Evolutionary conservation across 1,139 yeast species (phyloP), one percentile per base, ranked within the genome.

Genomic region (Pichia sp.): DNA sequence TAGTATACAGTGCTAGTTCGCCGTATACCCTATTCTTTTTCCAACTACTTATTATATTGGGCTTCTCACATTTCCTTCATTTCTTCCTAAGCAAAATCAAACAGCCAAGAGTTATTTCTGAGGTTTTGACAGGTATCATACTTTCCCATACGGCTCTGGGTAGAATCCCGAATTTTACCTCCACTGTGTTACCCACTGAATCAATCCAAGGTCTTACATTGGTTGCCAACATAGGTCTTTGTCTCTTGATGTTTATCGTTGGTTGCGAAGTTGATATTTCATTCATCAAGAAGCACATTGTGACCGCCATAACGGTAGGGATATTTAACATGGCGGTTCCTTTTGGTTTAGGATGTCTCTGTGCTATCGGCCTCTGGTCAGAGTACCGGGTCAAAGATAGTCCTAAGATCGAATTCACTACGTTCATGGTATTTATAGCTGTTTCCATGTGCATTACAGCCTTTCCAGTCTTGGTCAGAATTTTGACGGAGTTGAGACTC

Each of bases 371-470:
- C 0, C 60, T 85, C 37, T 83, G 78, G 63, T 65, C 79, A 35
- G 69, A 75, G 33, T 83, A 81, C 58, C 61, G 68, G 38, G n/a
- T n/a, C n/a, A n/a, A n/a, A n/a, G n/a, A n/a, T n/a, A n/a, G n/a
- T n/a, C n/a, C n/a, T n/a, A n/a, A n/a, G n/a, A 69, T 79, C 38
- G 66, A 76, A 46, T 83, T 81, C 58, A 79, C 87, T n/a, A 81
- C 86, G 0, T 83, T 73, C 54, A 77, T 81, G 79, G 82, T 82
- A 16, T 84, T 83, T 52, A 79, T 83, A 43, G 88, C 90, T 4
- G 87, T 82, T 26, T 90, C 95, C 3, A 72, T 83, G 68, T 78
- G 90, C 51, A 82, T 85, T 52, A 85, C 95, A 1, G 95, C 94
- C 0, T 80, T 85, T 62, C 95, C 95, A 0, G 95, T 85, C 6